phyloP scores from a whole-genome alignment of 2,329 filamentous ascomycete species.

The Proliferodiscus dingleyae region DNA sequence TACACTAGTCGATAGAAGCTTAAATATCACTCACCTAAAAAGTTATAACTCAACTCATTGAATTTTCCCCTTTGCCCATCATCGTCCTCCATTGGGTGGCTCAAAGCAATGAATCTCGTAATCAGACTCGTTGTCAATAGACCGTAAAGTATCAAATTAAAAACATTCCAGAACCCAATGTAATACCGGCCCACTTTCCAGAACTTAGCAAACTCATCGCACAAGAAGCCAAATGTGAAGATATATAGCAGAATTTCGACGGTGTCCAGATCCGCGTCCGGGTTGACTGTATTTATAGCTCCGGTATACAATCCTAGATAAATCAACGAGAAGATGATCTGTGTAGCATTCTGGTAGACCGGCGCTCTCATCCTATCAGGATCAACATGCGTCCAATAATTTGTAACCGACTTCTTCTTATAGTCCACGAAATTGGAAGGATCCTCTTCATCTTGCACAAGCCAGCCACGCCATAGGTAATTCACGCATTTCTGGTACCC shows the following conservation, averaged over 20 bases:
- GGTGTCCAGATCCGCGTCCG: slow-evolving; percentile 73
- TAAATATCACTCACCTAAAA: slow-evolving; percentile 47
- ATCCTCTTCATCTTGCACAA: slow-evolving; percentile 92
- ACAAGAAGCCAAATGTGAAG: slow-evolving; percentile 87
- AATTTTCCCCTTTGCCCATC: slow-evolving; percentile 51
- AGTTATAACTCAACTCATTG: slow-evolving; percentile 86
- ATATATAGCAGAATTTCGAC: slow-evolving; percentile 82
- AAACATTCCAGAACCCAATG: slow-evolving; percentile 93
- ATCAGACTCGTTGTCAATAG: slow-evolving; percentile 75
- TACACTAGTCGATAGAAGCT: not conserved
- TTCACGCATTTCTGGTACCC: slow-evolving; percentile 90
- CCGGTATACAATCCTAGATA: slow-evolving; percentile 83
- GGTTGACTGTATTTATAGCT: slow-evolving; percentile 92
- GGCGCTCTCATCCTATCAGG: slow-evolving; percentile 93
- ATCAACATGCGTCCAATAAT: slow-evolving; percentile 78
- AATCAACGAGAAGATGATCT: slow-evolving; percentile 77
- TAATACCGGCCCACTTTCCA: slow-evolving; percentile 93
- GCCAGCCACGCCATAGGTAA: slow-evolving; percentile 92
- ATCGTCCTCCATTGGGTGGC: slow-evolving; percentile 46
- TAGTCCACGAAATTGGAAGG: slow-evolving; percentile 87
- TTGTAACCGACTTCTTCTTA: slow-evolving; percentile 71
- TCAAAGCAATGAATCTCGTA: slow-evolving; percentile 72
- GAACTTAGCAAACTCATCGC: slow-evolving; percentile 81
- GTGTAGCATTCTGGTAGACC: slow-evolving; percentile 84
- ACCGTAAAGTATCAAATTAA: slow-evolving; percentile 79